A percentile compares a stretch with the other conserved stretches of the same genome.
Evolutionary conservation across 768 basidiomycete species (phyloP).

Genomic region (Boletus rubescentipes): DNA sequence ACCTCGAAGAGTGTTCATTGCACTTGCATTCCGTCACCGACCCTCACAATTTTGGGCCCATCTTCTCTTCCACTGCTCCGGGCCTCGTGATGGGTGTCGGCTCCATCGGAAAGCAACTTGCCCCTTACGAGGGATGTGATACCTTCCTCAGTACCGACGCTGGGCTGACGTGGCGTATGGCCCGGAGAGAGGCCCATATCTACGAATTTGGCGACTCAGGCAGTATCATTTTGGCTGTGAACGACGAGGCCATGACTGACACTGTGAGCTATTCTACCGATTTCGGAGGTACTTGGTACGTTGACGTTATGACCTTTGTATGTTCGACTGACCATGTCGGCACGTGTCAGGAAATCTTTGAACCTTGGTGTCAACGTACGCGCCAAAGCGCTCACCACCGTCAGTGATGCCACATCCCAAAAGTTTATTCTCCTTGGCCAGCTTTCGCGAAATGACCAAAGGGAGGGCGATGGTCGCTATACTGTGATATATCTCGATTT

Average conservation of each 20-base stretch:
- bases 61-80: constrained; percentile 94
- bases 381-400: constrained; percentile 76
- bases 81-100: constrained; percentile 98
- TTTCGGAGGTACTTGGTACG: constrained; percentile 81
- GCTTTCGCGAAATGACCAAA: constrained; percentile 59
- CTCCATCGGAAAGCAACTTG: constrained; percentile 67
- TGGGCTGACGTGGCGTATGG: constrained; percentile 84
- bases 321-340: neutral
- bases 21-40: constrained; percentile 92
- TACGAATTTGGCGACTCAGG: constrained; percentile 96
- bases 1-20: constrained; percentile 68
- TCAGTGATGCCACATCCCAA: constrained; percentile 94
- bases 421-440: constrained; percentile 91
- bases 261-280: constrained; percentile 77
- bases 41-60: constrained; percentile 90
- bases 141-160: constrained; percentile 93
- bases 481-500: constrained; percentile 86
- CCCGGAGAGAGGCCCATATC: constrained; percentile 73
- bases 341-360: constrained; percentile 58
- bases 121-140: constrained; percentile 81
- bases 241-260: constrained; percentile 80
- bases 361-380: constrained; percentile 69
- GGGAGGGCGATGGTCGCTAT: constrained; percentile 53
- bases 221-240: constrained; percentile 74
- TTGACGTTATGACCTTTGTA: neutral